A percentile compares a stretch with the other conserved stretches of the same genome.
These are phyloP conservation scores for Penicillium canescens DNA, from an alignment of 495 filamentous ascomycete species.

Conservation along the genomic window DNA sequence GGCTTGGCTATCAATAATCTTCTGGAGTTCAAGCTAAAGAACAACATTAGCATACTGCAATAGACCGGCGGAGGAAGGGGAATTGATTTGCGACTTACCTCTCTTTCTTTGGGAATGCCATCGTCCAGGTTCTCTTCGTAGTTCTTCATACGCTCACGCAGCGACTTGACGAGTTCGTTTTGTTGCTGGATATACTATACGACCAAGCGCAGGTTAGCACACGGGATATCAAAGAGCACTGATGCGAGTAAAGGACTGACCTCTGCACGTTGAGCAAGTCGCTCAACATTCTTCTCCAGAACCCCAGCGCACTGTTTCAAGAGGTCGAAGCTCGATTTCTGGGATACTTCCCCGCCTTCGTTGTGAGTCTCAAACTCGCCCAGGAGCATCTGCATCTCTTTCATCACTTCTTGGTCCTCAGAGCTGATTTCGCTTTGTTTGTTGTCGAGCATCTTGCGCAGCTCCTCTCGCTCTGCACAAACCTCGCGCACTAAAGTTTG, in stretches of 20 bases:
- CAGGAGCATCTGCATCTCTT: constrained; percentile 45
- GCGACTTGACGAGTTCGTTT: constrained; percentile 58
- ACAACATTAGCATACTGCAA: constrained; percentile 15
- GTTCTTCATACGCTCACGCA: constrained; percentile 55
- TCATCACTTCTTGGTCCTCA: constrained; percentile 43
- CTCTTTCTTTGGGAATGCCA: constrained; percentile 49
- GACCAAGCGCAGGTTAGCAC: constrained; percentile 11
- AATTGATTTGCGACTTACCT: constrained; percentile 32
- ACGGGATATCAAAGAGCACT: background rate
- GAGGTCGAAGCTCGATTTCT: constrained; percentile 43
- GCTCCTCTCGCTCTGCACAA: constrained; percentile 43
- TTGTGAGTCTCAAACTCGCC: constrained; percentile 41
- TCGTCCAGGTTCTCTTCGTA: constrained; percentile 47
- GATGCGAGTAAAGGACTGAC: constrained; percentile 26
- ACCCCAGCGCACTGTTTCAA: constrained; percentile 44
- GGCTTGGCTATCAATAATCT: constrained; percentile 65
- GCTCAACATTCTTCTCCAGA: constrained; percentile 48
- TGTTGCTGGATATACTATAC: constrained; percentile 62
- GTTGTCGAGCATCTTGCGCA: constrained; percentile 43
- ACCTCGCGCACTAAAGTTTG: constrained; percentile 41
- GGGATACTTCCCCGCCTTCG: constrained; percentile 31
- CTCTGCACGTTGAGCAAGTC: constrained; percentile 49
- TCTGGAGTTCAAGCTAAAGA: constrained; percentile 54
- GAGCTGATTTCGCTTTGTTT: constrained; percentile 39
- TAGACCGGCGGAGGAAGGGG: background rate